Conservation (phyloP, 371 early-diverging fungal species). For the Lichtheimia ramosa region DNA sequence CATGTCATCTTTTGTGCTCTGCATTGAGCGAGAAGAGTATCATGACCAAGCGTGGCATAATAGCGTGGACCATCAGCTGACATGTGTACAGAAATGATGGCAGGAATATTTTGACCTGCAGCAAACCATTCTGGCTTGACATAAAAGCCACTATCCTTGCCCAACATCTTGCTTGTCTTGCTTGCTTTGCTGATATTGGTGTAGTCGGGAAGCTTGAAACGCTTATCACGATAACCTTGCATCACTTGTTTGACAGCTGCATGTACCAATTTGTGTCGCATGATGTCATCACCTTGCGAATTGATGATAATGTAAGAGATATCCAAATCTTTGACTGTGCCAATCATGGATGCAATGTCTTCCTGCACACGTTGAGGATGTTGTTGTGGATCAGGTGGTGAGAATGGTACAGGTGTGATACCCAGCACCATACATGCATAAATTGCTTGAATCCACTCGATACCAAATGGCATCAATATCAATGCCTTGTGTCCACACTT, state of each 20-base stretch:
- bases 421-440: conserved; percentile 84
- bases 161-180: conserved; percentile 52
- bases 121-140: conserved; percentile 47
- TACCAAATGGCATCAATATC: conserved; percentile 68
- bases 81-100: conserved; percentile 56
- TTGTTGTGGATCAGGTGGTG: conserved; percentile 59
- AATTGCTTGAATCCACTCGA: conserved; percentile 74
- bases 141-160: conserved; percentile 56
- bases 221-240: conserved; percentile 28
- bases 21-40: conserved; percentile 72
- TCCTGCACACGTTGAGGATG: conserved; percentile 60
- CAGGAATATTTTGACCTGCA: conserved; percentile 27
- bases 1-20: conserved; percentile 80
- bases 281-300: conserved; percentile 60
- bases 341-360: conserved; percentile 63
- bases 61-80: conserved; percentile 57
- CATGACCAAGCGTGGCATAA: conserved; percentile 65
- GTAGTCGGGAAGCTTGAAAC: conserved; percentile 38
- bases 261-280: conserved; percentile 57
- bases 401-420: conserved; percentile 71
- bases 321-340: conserved; percentile 61
- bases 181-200: conserved; percentile 62
- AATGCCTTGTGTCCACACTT: conserved; percentile 63
- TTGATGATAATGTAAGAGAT: conserved; percentile 63
- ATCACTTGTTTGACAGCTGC: conserved; percentile 26